Conservation (phyloP, 495 filamentous ascomycete species). For the Cladorrhinum samala region DNA sequence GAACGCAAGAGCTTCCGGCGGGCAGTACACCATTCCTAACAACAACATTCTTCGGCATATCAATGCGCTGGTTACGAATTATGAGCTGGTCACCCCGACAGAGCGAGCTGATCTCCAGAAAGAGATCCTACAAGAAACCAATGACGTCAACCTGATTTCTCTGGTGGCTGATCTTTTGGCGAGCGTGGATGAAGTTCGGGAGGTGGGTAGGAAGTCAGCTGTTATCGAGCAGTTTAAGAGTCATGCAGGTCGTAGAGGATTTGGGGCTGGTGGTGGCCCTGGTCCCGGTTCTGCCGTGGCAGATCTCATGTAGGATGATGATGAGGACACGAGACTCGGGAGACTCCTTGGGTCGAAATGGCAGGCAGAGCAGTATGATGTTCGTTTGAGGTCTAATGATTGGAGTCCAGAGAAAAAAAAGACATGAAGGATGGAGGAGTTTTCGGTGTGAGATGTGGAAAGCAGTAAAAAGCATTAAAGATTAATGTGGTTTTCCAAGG, state of each 20-base stretch:
- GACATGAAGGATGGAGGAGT: no score
- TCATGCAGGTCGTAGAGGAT: not conserved
- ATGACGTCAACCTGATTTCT: constrained; percentile 69
- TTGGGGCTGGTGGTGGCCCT: not conserved
- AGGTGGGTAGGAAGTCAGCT: constrained; percentile 65
- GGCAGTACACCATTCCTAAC: constrained; percentile 47
- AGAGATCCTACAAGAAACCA: constrained; percentile 60
- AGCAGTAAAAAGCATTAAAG: no score
- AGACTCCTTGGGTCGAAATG: not conserved
- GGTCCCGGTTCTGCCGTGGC: no score
- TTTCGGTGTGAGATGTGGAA: no score
- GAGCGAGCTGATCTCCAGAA: constrained; percentile 47
- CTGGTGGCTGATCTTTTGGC: constrained; percentile 63
- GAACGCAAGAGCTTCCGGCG: constrained; percentile 31
- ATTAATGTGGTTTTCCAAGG: no score
- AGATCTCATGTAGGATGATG: no score
- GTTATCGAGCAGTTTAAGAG: constrained; percentile 48
- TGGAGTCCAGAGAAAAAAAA: not conserved
- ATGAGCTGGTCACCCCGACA: constrained; percentile 53
- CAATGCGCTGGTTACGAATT: constrained; percentile 56
- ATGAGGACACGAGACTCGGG: no score
- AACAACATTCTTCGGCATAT: constrained; percentile 60
- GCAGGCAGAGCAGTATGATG: not conserved
- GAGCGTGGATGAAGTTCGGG: constrained; percentile 58
- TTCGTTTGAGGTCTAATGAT: no score